phyloP scores from a whole-genome alignment of 2,329 filamentous ascomycete species.

The Leptographium flavum region DNA sequence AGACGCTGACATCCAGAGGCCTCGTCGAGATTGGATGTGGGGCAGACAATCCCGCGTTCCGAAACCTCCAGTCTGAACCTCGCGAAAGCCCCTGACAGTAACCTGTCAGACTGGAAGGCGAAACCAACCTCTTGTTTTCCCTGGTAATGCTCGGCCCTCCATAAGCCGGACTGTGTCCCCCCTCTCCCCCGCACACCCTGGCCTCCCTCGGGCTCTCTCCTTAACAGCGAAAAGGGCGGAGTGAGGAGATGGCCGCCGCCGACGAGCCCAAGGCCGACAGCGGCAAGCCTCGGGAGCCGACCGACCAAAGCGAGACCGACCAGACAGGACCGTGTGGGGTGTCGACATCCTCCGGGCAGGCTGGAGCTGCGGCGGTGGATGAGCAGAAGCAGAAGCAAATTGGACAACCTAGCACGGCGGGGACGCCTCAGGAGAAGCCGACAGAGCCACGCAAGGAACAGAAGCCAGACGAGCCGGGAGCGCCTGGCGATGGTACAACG shows the following conservation, averaged over 20 bases:
- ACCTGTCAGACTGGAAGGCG: neutral
- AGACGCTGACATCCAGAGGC: too few relatives aligned
- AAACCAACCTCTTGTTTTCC: neutral
- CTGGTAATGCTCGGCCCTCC: neutral
- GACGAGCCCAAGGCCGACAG: conserved; percentile 4
- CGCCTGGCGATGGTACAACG: too few relatives aligned
- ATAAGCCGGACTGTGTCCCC: neutral
- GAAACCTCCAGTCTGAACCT: conserved; percentile 7
- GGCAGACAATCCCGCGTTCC: conserved; percentile 6
- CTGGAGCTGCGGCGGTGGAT: too few relatives aligned
- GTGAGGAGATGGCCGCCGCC: conserved; percentile 5
- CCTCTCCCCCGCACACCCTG: neutral
- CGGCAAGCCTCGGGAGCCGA: neutral
- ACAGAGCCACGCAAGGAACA: too few relatives aligned
- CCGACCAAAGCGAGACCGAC: neutral
- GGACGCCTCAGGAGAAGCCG: too few relatives aligned
- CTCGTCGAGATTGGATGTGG: conserved; percentile 7
- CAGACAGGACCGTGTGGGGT: neutral
- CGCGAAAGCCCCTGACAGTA: conserved; percentile 3
- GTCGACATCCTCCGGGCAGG: neutral
- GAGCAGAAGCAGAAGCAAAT: too few relatives aligned
- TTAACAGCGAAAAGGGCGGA: neutral
- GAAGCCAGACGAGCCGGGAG: too few relatives aligned
- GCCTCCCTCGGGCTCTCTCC: neutral
- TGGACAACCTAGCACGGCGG: too few relatives aligned